Base-by-base conservation (phyloP, 257 asterid species). In the Primulina eburnea region DNA sequence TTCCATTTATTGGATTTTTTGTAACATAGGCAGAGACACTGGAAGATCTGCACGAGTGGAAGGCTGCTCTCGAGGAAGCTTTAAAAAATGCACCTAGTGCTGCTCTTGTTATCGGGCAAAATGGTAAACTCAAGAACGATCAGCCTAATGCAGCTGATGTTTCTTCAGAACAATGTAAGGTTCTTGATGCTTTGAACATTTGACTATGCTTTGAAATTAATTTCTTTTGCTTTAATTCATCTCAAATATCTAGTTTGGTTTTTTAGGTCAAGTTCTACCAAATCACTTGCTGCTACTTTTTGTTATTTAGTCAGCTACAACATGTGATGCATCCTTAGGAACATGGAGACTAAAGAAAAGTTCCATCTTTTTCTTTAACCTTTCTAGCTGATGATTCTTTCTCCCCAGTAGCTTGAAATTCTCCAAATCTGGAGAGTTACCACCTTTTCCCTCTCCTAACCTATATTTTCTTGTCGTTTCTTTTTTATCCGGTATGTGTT, bases 11-110 rank as follows among this genome's bases (percentile, higher is more conserved):
- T 55, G 59, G 70, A 43, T 65, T 70, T 77, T 56, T 71, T 64
- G 68, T 71, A 63, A 73, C 75, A 64, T 87, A 94, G 99, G 95
- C 99, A 55, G 99, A 94, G 79, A 94, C 98, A 55, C 71, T 67
- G 72, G 98, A 94, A 80, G 99, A 94, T 83, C 80, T 94, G 82
- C 80, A 80, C 38, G 97, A 89, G 86, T 94, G 99, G 99, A 94
- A 86, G 82, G 73, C 69, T 75, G 98, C 98, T 69, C 98, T 94
- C 71, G 99, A 94, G 78, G 97, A 91, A 82, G 98, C 99, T 70
- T 84, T 94, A 65, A 68, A 86, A 78, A 82, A 82, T 88, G 96
- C 99, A 67, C 98, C 97, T 63, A 86, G 71, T 72, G 92, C 97
- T 53, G 85, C 96, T 71, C 78, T 66, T 74, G 91, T 78, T 37